Conservation (phyloP, 768 basidiomycete genomes). For the Thelephora ganbajun region DNA sequence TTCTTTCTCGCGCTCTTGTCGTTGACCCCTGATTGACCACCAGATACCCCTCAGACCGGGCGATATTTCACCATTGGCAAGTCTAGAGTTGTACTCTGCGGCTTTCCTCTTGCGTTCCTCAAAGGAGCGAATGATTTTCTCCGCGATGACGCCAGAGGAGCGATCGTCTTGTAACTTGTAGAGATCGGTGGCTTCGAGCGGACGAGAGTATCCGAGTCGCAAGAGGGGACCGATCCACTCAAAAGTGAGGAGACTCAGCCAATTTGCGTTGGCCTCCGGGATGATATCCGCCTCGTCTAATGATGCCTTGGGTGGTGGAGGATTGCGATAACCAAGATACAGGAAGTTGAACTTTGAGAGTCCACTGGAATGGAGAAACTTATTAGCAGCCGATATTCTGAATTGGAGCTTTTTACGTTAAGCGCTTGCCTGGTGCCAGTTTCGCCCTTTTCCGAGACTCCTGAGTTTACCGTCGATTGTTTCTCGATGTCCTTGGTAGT, state of each 20-base stretch:
- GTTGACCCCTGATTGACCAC: slow-evolving; percentile 47
- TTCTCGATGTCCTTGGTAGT: too few relatives aligned
- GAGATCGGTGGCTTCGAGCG: slow-evolving; percentile 68
- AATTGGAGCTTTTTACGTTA: too few relatives aligned
- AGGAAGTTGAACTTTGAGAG: too few relatives aligned
- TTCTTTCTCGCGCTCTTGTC: slow-evolving; percentile 38
- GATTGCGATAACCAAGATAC: slow-evolving; percentile 4
- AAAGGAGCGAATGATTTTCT: slow-evolving; percentile 51
- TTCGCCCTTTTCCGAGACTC: too few relatives aligned
- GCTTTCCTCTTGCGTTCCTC: slow-evolving; percentile 41
- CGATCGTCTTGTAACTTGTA: slow-evolving; percentile 62
- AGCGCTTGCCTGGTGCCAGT: too few relatives aligned
- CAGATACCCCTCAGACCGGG: slow-evolving; percentile 35
- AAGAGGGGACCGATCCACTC: slow-evolving; percentile 66
- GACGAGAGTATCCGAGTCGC: slow-evolving; percentile 62
- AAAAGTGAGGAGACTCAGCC: slow-evolving; percentile 50
- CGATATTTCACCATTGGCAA: slow-evolving; percentile 49
- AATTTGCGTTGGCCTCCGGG: slow-evolving; percentile 53
- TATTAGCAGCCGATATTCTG: too few relatives aligned
- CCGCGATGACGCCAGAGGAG: slow-evolving; percentile 44
- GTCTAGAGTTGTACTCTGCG: slow-evolving; percentile 52
- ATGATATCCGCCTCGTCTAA: slow-evolving; percentile 46
- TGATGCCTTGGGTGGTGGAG: slow-evolving; percentile 32
- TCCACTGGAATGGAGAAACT: too few relatives aligned
- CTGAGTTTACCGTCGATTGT: too few relatives aligned